Conservation (phyloP, 495 filamentous ascomycete genomes). For the Daldinia childiae region DNA sequence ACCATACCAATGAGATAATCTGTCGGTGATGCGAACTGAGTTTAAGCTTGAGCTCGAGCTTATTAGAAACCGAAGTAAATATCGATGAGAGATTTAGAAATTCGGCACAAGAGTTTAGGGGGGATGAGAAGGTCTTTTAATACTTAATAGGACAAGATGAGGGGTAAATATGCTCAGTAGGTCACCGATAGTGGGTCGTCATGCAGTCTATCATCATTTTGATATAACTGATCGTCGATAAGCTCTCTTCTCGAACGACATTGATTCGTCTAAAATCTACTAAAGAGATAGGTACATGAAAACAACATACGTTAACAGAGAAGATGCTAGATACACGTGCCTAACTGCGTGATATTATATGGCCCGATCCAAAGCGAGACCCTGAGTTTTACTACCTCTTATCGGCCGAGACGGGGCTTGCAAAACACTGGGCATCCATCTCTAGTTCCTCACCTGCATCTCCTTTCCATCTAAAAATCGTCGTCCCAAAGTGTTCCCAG, state of each 20-base stretch:
- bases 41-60: conserved; percentile 1
- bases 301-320: neutral
- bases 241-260: neutral
- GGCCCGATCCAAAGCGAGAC: neutral
- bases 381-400: neutral
- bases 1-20: conserved; percentile 31
- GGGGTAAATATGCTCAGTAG: conserved; percentile 24
- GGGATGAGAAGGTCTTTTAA: conserved; percentile 5
- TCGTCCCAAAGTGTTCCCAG: conserved; percentile 1
- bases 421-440: conserved; percentile 6
- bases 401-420: neutral
- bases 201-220: conserved; percentile 33
- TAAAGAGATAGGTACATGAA: neutral
- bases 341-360: neutral
- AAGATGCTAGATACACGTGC: neutral
- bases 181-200: conserved; percentile 24
- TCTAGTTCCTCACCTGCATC: neutral
- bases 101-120: neutral
- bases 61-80: neutral
- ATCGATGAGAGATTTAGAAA: neutral
- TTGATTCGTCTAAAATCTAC: neutral
- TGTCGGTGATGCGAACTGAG: conserved; percentile 4
- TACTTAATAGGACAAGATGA: conserved; percentile 24
- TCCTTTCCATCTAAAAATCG: neutral
- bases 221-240: conserved; percentile 27